A percentile compares a stretch with the other conserved stretches of the same genome.
phyloP scores from a whole-genome alignment of 345 rosid species.

The Carallia brachiata region DNA sequence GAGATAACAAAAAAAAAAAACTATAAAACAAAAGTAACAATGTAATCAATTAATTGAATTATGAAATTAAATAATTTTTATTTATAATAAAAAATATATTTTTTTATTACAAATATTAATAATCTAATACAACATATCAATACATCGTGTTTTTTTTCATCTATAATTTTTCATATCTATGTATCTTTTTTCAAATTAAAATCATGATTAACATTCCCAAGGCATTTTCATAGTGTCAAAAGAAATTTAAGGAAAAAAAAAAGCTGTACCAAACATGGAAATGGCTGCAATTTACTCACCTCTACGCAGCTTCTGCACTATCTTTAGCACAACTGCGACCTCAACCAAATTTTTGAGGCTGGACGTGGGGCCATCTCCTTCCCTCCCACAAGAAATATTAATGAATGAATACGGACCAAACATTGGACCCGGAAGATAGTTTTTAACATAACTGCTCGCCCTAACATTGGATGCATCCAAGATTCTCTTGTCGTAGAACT shows the following conservation, averaged over 20 bases:
- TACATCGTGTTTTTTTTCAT: too few species aligned
- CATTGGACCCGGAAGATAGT: constrained; percentile 37
- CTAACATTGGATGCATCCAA: constrained; percentile 37
- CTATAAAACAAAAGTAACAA: too few species aligned
- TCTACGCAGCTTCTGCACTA: constrained; percentile 32
- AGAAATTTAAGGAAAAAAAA: background rate
- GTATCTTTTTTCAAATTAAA: too few species aligned
- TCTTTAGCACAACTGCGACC: constrained; percentile 36
- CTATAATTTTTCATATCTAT: too few species aligned
- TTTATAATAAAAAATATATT: too few species aligned
- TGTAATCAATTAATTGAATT: too few species aligned
- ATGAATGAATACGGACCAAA: constrained; percentile 53
- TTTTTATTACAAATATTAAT: too few species aligned
- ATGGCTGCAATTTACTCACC: constrained; percentile 29
- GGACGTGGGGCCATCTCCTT: constrained; percentile 22
- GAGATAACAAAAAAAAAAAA: too few species aligned
- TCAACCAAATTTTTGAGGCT: constrained; percentile 46
- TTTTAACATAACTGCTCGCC: constrained; percentile 19
- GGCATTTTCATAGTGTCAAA: background rate
- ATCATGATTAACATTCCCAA: too few species aligned
- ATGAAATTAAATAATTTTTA: too few species aligned
- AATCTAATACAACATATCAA: too few species aligned
- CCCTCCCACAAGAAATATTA: constrained; percentile 42
- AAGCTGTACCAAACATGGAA: too few species aligned
- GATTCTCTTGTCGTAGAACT: constrained; percentile 45